Base-by-base conservation (phyloP, 768 basidiomycete species). In the Udeniomyces megalosporus region DNA sequence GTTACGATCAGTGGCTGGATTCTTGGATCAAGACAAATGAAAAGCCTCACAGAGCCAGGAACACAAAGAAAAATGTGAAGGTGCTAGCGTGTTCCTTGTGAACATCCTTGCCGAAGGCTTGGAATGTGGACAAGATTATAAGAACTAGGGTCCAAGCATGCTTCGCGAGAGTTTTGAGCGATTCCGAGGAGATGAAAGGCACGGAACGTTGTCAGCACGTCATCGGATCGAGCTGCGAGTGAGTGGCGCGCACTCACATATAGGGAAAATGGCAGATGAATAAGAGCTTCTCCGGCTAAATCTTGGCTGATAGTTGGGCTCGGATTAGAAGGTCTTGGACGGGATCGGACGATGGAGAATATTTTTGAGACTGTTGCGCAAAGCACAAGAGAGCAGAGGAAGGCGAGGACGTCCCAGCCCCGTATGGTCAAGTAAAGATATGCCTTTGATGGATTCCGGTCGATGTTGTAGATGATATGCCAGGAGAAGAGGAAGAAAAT, bases 41-140 rank as follows among this genome's bases (percentile, higher is more conserved):
- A n/a, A n/a, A n/a, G 38, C 8, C 60, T 32, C 22, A 55, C 42
- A 65, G 32, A 7, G 80, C 86, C 31, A 96, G 82, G 82, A 95
- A 91, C 62, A 91, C 93, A 68, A 92, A 89, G 70, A 93, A 83
- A 71, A 92, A 91, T 71, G 89, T 92, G 84, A 88, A 90, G 61
- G 90, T 75, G 45, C 90, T 88, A 3, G 88, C 83, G 34, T 71
- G 74, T 61, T 85, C 76, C 62, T 71, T 73, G 63, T 77, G 70
- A 0, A 86, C 82, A 71, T 92, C 79, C 64, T 83, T 81, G 67
- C 93, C 92, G 65, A 69, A 75, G 34, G 75, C 74, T 60, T 73
- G 71, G 61, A 75, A 74, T 12, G 68, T 65, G 55, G 69, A 68
- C 20, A 75, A 60, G 50, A 75, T 68, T n/a, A 74, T 70, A 26